A percentile compares a stretch with the other conserved stretches of the same genome.
Evolutionary conservation across 2,329 filamentous ascomycete species (phyloP).

Genomic region (Hymenoscyphus salicellus): DNA sequence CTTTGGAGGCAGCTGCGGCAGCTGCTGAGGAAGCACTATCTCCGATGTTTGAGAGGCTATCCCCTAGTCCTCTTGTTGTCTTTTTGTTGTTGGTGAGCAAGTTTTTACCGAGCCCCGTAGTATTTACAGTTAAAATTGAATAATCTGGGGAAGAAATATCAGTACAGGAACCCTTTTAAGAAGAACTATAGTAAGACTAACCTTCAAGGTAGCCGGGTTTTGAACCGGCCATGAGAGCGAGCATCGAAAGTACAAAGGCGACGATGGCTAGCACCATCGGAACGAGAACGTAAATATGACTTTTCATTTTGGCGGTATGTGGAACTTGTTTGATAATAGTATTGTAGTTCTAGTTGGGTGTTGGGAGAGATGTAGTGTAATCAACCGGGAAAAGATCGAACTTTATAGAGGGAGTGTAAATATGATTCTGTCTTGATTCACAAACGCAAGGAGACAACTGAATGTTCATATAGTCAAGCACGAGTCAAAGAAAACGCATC

Average conservation of each 20-base stretch:
- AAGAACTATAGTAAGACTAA: too few relatives aligned
- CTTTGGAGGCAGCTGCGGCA: too few relatives aligned
- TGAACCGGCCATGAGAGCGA: constrained; percentile 60
- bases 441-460: neutral
- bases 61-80: constrained; percentile 16
- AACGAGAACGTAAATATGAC: constrained; percentile 45
- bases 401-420: neutral
- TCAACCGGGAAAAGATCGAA: neutral
- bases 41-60: constrained; percentile 29
- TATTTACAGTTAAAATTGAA: constrained; percentile 62
- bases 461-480: constrained; percentile 10
- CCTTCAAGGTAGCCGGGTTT: constrained; percentile 49
- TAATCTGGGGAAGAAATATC: too few relatives aligned
- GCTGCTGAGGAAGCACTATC: constrained; percentile 15
- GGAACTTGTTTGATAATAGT: neutral
- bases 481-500: neutral
- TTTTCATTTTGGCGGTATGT: constrained; percentile 37
- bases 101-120: constrained; percentile 49
- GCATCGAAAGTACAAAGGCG: constrained; percentile 56
- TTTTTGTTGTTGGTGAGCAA: constrained; percentile 26
- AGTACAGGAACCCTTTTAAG: too few relatives aligned
- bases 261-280: constrained; percentile 49
- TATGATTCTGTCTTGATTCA: neutral
- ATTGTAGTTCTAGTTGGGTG: neutral
- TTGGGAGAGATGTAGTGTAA: neutral